Conservation (phyloP, 805 yeast genomes). For the Metschnikowia lunata region DNA sequence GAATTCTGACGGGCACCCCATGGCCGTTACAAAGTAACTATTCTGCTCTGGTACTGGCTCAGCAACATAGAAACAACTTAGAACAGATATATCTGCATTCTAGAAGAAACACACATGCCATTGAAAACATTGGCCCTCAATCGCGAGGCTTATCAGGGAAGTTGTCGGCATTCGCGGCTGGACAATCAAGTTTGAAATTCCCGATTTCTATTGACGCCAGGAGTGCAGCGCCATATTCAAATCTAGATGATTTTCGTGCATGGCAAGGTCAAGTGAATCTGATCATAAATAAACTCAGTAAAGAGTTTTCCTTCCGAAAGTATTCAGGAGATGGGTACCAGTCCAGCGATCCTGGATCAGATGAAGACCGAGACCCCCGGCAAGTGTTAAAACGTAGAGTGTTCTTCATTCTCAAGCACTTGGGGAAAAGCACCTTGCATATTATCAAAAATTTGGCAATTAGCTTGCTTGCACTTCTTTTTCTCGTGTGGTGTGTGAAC, state of each 20-base stretch:
- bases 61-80: conserved; percentile 31
- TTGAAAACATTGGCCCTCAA: conserved; percentile 30
- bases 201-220: conserved; percentile 1
- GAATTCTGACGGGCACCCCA: conserved; percentile 36
- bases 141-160: conserved; percentile 18
- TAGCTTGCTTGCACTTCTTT: conserved; percentile 34
- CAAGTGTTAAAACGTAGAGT: conserved; percentile 20
- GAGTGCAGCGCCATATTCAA: conserved; percentile 2
- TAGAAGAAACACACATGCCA: conserved; percentile 33
- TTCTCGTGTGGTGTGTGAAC: conserved; percentile 40
- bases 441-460: conserved; percentile 33
- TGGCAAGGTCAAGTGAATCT: conserved; percentile 55
- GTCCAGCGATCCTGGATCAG: conserved; percentile 6
- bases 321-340: neutral
- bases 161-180: conserved; percentile 2
- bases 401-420: conserved; percentile 20
- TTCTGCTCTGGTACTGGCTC: conserved; percentile 24
- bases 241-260: conserved; percentile 39
- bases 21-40: conserved; percentile 28
- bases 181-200: neutral
- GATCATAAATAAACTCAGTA: conserved; percentile 41
- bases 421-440: conserved; percentile 27
- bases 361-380: conserved; percentile 8
- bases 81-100: conserved; percentile 43
- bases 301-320: conserved; percentile 25